phyloP scores from a whole-genome alignment of 148 eudicot genomes.

The Diospyros lotus region DNA sequence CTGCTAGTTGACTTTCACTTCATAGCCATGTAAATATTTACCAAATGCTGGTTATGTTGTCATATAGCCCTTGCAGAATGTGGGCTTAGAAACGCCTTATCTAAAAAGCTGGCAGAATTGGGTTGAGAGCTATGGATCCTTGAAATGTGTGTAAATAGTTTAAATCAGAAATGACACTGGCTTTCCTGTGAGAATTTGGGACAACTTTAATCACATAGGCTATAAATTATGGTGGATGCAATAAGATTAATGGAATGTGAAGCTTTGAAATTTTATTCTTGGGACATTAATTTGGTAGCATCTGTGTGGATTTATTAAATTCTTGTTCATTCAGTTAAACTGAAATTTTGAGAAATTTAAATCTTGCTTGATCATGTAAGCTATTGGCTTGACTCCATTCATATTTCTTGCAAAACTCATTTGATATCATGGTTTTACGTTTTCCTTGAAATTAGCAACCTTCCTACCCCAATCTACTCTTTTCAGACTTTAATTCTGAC shows the following conservation, averaged over 20 bases:
- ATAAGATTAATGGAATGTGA: too few species aligned
- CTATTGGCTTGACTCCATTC: background rate
- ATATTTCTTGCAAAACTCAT: background rate
- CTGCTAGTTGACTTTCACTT: too few species aligned
- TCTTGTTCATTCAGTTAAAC: background rate
- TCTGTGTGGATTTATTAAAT: background rate
- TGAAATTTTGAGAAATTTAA: background rate
- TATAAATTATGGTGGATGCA: too few species aligned
- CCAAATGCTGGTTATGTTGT: background rate
- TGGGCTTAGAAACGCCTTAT: background rate
- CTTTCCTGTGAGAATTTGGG: background rate
- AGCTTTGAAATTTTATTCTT: background rate
- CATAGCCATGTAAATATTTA: background rate
- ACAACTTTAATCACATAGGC: background rate
- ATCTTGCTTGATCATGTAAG: background rate
- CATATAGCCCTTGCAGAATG: background rate
- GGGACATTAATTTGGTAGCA: background rate
- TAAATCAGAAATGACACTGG: background rate
- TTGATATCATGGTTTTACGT: background rate
- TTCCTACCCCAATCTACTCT: background rate
- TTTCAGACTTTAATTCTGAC: background rate
- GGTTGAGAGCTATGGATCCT: background rate
- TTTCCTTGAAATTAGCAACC: background rate
- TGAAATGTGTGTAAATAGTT: background rate
- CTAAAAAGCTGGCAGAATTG: background rate